A percentile compares a stretch with the other conserved stretches of the same genome.
Evolutionary conservation across 2,329 filamentous ascomycete species (phyloP).

Genomic region (Colletotrichum spinosum): DNA sequence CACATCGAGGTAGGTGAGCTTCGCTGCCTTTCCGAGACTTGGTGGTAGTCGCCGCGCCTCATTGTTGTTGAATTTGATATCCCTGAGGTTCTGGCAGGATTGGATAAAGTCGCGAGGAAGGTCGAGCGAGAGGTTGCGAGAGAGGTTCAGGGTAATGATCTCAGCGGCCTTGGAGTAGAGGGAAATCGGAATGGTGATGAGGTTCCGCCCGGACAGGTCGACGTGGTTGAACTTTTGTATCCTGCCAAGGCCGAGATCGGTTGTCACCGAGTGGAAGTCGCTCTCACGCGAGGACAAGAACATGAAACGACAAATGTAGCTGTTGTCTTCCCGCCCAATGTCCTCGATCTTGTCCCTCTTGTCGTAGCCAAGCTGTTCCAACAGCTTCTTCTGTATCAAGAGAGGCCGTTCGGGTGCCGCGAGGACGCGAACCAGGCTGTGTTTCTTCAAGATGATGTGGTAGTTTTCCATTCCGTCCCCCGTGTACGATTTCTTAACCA

Average conservation of each 20-base stretch:
- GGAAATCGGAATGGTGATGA: conserved; percentile 94
- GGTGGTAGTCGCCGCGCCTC: conserved; percentile 88
- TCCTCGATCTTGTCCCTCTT: conserved; percentile 90
- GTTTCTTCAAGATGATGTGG: conserved; percentile 94
- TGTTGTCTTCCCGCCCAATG: conserved; percentile 95
- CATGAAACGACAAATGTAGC: conserved; percentile 94
- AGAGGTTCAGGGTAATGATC: conserved; percentile 95
- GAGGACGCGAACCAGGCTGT: conserved; percentile 87
- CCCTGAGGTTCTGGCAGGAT: conserved; percentile 88
- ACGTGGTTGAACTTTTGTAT: conserved; percentile 94
- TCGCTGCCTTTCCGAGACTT: conserved; percentile 83
- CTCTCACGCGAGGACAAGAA: conserved; percentile 92
- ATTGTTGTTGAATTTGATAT: conserved; percentile 96
- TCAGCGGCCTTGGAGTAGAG: conserved; percentile 92
- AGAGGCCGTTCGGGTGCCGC: conserved; percentile 83
- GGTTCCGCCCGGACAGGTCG: conserved; percentile 88
- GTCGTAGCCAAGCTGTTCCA: conserved; percentile 93
- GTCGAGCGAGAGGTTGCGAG: conserved; percentile 90
- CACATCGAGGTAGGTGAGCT: conserved; percentile 89
- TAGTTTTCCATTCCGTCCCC: conserved; percentile 93
- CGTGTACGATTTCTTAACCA: conserved; percentile 94
- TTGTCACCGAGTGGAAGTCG: conserved; percentile 74
- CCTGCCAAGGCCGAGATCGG: conserved; percentile 83
- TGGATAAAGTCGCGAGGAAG: conserved; percentile 97
- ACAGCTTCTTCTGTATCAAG: conserved; percentile 88